These are phyloP conservation scores for Candida verbasci DNA, from an alignment of 805 yeast genomes.

Conservation along the genomic window DNA sequence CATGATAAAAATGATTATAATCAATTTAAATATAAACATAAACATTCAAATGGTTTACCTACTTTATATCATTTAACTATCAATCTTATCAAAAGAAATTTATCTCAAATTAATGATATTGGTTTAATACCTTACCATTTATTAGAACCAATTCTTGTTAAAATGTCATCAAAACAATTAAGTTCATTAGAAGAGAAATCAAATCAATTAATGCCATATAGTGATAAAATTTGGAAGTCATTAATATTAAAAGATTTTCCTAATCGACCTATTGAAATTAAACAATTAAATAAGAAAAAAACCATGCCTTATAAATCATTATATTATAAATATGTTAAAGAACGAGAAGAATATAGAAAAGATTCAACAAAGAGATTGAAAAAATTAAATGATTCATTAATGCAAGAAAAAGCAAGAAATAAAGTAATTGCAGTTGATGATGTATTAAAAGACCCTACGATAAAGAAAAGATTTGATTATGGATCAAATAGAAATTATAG, in stretches of 20 bases:
- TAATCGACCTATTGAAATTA: slow-evolving; percentile 30
- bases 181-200: slow-evolving; percentile 36
- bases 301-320: slow-evolving; percentile 32
- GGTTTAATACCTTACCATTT: slow-evolving; percentile 41
- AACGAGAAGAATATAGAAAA: slow-evolving; percentile 39
- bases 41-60: slow-evolving; percentile 7
- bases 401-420: slow-evolving; percentile 37
- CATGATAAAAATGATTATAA: neutral
- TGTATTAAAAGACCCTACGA: slow-evolving; percentile 24
- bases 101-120: slow-evolving; percentile 17
- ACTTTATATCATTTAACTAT: slow-evolving; percentile 11
- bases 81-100: slow-evolving; percentile 16
- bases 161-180: slow-evolving; percentile 43
- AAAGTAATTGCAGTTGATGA: slow-evolving; percentile 29
- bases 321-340: slow-evolving; percentile 35
- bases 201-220: slow-evolving; percentile 36
- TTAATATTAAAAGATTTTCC: slow-evolving; percentile 46
- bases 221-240: slow-evolving; percentile 45
- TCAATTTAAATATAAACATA: slow-evolving; percentile 1
- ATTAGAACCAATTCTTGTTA: slow-evolving; percentile 41
- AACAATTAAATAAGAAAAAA: neutral
- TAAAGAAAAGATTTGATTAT: slow-evolving; percentile 11
- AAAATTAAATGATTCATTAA: slow-evolving; percentile 35
- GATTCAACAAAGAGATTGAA: slow-evolving; percentile 44
- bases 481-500: slow-evolving; percentile 2